A percentile compares a stretch with the other conserved stretches of the same genome.
These are phyloP conservation scores for Iberis pinnata DNA, from an alignment of 345 rosid genomes.

Conservation along the genomic window DNA sequence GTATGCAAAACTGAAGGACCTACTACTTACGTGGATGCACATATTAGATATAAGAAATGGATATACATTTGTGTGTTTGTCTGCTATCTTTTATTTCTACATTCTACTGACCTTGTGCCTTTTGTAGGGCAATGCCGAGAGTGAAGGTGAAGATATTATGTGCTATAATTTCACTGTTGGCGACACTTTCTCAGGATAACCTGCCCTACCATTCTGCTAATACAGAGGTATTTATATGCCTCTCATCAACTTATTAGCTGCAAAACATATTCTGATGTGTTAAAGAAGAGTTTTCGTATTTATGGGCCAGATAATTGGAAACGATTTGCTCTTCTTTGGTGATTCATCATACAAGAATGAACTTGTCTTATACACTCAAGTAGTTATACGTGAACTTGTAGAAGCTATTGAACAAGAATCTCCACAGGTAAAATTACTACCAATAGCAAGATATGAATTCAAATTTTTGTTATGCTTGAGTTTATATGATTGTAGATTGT, in stretches of 20 bases:
- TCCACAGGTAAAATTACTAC: conserved; percentile 38
- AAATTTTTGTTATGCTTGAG: conserved; percentile 13
- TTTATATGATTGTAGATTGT: conserved; percentile 36
- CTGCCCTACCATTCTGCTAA: conserved; percentile 55
- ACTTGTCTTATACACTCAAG: conserved; percentile 38
- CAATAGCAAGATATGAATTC: conserved; percentile 3
- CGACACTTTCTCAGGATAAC: conserved; percentile 61
- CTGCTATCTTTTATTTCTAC: not conserved
- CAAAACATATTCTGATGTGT: conserved; percentile 3
- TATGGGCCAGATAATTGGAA: conserved; percentile 46
- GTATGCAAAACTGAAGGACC: conserved; percentile 32
- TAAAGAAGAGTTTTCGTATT: not conserved
- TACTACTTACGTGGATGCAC: not conserved
- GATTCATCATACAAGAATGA: conserved; percentile 56
- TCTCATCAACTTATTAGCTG: conserved; percentile 1
- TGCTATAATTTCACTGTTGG: conserved; percentile 48
- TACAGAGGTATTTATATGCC: conserved; percentile 41
- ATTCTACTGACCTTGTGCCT: not conserved
- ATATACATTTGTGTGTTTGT: not conserved
- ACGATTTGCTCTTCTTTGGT: conserved; percentile 55
- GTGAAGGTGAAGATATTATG: conserved; percentile 45
- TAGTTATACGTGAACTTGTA: conserved; percentile 43
- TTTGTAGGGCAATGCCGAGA: conserved; percentile 57
- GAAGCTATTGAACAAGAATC: conserved; percentile 55
- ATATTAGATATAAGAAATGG: not conserved